These are phyloP conservation scores for Pleurotus pulmonarius DNA, from an alignment of 768 basidiomycete species.

Conservation along the genomic window DNA sequence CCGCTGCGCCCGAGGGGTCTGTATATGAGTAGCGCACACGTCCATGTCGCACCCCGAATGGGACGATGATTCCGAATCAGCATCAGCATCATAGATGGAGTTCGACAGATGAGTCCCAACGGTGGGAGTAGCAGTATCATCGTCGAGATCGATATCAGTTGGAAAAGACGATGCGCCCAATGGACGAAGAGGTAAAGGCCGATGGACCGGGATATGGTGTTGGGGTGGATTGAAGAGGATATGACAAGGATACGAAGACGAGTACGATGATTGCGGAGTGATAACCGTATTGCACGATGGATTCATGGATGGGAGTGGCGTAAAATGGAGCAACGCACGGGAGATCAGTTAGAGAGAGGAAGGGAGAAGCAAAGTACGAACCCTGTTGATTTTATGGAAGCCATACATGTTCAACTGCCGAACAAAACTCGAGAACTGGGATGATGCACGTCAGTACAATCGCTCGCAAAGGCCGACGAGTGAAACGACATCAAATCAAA, in stretches of 20 bases:
- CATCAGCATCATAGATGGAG: slow-evolving; percentile 2
- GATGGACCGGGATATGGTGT: not conserved
- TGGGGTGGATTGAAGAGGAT: not conserved
- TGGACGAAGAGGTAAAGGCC: not conserved
- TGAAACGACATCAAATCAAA: slow-evolving; percentile 2
- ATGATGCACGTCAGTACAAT: slow-evolving; percentile 7
- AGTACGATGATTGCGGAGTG: not conserved
- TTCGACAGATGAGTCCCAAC: not conserved
- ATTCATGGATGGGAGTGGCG: slow-evolving; percentile 1
- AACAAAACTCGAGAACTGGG: slow-evolving; percentile 88
- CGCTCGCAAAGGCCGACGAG: not conserved
- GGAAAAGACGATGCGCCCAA: not conserved
- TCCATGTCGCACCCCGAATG: not conserved
- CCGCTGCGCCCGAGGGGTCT: slow-evolving; percentile 82
- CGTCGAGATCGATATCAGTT: slow-evolving; percentile 2
- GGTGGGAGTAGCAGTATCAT: not conserved
- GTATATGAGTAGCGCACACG: slow-evolving; percentile 4
- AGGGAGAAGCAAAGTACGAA: slow-evolving; percentile 27
- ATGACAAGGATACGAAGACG: not conserved
- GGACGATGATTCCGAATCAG: not conserved
- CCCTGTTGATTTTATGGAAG: slow-evolving; percentile 91
- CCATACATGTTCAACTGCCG: slow-evolving; percentile 97
- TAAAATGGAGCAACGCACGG: not conserved
- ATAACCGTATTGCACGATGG: not conserved
- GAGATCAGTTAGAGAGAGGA: slow-evolving; percentile 1